Evolutionary conservation across 2,329 filamentous ascomycete species (phyloP).

Genomic region (Ceratocystis cubensis): DNA sequence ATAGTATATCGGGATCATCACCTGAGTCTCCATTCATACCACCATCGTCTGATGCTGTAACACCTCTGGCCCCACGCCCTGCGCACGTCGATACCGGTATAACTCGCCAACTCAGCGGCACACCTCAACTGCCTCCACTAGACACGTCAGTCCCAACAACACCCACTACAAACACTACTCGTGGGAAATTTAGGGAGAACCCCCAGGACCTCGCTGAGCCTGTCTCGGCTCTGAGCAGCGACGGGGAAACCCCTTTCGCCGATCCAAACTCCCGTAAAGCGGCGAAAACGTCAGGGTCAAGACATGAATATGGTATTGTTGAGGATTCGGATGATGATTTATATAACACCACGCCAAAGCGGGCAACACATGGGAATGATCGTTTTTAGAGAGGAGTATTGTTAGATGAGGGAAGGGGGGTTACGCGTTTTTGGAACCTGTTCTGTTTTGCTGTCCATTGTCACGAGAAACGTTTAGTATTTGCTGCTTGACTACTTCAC

Average conservation of each 20-base stretch:
- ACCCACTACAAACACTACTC: constrained; percentile 18
- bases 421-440: neutral
- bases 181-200: constrained; percentile 29
- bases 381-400: neutral
- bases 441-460: neutral
- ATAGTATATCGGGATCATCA: neutral
- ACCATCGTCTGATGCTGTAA: constrained; percentile 7
- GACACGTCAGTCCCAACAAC: constrained; percentile 28
- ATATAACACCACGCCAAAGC: constrained; percentile 31
- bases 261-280: constrained; percentile 25
- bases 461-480: neutral
- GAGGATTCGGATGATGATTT: constrained; percentile 30
- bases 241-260: constrained; percentile 29
- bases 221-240: constrained; percentile 24
- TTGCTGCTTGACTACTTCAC: neutral
- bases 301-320: constrained; percentile 21
- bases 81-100: constrained; percentile 28
- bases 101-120: constrained; percentile 20
- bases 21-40: constrained; percentile 1
- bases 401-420: neutral
- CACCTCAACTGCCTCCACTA: constrained; percentile 20
- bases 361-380: neutral
- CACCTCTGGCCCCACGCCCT: constrained; percentile 10
- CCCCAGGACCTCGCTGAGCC: constrained; percentile 24
- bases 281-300: constrained; percentile 22